Conservation (phyloP, 75 land plant species). For the Pinus albicaulis region DNA sequence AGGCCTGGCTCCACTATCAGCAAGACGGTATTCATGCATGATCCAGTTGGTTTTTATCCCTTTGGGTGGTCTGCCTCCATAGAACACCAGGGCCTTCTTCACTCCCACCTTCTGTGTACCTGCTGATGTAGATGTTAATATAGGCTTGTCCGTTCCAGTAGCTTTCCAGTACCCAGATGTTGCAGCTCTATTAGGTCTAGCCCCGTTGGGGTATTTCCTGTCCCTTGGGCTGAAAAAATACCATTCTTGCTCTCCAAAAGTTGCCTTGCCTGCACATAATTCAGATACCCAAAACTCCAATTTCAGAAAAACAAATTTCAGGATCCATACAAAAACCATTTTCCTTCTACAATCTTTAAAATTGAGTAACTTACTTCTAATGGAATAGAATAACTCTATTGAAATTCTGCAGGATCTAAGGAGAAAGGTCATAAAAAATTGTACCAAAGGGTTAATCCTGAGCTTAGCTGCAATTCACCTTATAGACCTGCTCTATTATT, state of each 20-base stretch:
- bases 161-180: constrained; percentile 52
- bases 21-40: constrained; percentile 50
- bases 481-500: no score
- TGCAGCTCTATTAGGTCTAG: constrained; percentile 45
- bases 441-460: no score
- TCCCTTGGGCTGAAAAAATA: constrained; percentile 51
- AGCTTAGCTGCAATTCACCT: no score
- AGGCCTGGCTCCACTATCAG: constrained; percentile 23
- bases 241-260: constrained; percentile 47
- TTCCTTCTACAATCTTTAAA: no score
- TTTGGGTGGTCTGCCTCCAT: constrained; percentile 47
- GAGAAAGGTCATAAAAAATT: no score
- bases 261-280: constrained; percentile 27
- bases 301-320: no score
- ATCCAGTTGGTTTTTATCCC: constrained; percentile 53
- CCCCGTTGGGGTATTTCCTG: constrained; percentile 49
- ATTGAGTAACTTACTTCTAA: no score
- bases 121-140: constrained; percentile 23
- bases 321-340: no score
- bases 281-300: neutral
- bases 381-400: no score
- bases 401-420: no score
- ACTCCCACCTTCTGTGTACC: constrained; percentile 34
- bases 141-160: constrained; percentile 48
- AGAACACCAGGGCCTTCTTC: constrained; percentile 49